Evolutionary conservation across 2,329 filamentous ascomycete species (phyloP), one percentile per base, ranked within the genome.

Genomic region (Beauveria sp.): DNA sequence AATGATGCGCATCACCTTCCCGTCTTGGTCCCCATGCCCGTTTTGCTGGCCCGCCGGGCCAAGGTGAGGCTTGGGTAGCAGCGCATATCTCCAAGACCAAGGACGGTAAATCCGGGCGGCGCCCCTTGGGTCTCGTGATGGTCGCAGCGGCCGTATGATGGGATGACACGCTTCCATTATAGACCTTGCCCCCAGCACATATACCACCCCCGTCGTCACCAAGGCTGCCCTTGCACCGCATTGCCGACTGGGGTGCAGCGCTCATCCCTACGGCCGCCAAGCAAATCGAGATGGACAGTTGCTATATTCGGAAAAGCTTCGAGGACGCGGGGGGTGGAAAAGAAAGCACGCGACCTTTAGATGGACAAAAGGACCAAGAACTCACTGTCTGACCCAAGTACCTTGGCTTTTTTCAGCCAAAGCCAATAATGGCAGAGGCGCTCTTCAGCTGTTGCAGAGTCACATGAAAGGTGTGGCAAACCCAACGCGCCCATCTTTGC

Each of bases 231-330:
- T 48, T 54, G 50, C 40, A 60, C 24, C 20, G 40, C 58, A 53
- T 53, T 54, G 49, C 49, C 40, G 40, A 51, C 49, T 53, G 49
- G 58, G 38, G 49, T 53, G 34, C 56, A 60, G 46, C 22, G 34
- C 46, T 31, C 22, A 52, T 60, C 56, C 49, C 12, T 31, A 18
- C 24, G 22, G 46, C 50, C 20, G 49, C 58, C 58, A 60, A 60
- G 58, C 50, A 48, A 54, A 54, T 54, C 49, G 49, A 60, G 49
- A 53, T 60, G 10, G 26, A 14, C 40, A 60, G 58, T 60, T 48
- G 48, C 58, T 60, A 7, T 9, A 50, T 60, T 28, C 2, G 49
- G 58, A 46, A 49, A 46, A n/a, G 58, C 34, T 43, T 51, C 38
- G 22, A 45, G 40, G 18, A 24, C 26, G 10, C 31, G 31, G 31